phyloP scores from a whole-genome alignment of 371 early-diverging fungal genomes.

The Rozella allomycis region DNA sequence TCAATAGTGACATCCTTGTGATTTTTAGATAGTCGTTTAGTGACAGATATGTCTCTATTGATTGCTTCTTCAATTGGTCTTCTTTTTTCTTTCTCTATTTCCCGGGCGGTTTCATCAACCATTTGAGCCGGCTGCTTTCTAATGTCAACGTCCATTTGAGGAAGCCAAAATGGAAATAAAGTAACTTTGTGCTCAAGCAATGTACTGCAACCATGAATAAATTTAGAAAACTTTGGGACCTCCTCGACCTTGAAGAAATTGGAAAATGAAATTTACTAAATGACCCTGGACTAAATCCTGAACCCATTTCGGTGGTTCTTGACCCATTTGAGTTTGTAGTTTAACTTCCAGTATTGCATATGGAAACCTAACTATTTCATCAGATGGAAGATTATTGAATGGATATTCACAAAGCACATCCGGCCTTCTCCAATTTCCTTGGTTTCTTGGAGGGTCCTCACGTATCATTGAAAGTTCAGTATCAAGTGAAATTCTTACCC shows the following conservation, averaged over 20 bases:
- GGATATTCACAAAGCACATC: constrained; percentile 84
- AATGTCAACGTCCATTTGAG: constrained; percentile 83
- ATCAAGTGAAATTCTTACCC: constrained; percentile 93
- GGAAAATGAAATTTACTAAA: constrained; percentile 17
- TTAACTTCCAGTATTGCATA: constrained; percentile 97
- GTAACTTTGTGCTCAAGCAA: constrained; percentile 65
- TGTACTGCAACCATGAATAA: constrained; percentile 87
- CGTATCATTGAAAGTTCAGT: constrained; percentile 92
- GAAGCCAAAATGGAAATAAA: constrained; percentile 91
- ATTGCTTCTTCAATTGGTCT: neutral
- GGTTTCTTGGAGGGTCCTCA: constrained; percentile 59
- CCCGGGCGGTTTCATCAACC: too few species aligned
- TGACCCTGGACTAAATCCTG: constrained; percentile 65
- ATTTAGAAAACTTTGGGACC: constrained; percentile 95
- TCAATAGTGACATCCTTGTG: neutral
- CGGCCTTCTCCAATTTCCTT: constrained; percentile 81
- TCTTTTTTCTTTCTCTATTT: too few species aligned
- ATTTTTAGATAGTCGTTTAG: neutral
- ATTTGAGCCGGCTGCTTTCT: constrained; percentile 19
- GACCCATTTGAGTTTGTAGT: constrained; percentile 68
- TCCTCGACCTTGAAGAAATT: too few species aligned
- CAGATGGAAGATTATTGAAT: constrained; percentile 56
- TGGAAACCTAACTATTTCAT: constrained; percentile 77
- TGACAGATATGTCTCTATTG: too few species aligned
- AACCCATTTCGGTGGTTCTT: constrained; percentile 85